These are phyloP conservation scores for Pyrus hybrid DNA, from an alignment of 331 rosid genomes.

Conservation along the genomic window DNA sequence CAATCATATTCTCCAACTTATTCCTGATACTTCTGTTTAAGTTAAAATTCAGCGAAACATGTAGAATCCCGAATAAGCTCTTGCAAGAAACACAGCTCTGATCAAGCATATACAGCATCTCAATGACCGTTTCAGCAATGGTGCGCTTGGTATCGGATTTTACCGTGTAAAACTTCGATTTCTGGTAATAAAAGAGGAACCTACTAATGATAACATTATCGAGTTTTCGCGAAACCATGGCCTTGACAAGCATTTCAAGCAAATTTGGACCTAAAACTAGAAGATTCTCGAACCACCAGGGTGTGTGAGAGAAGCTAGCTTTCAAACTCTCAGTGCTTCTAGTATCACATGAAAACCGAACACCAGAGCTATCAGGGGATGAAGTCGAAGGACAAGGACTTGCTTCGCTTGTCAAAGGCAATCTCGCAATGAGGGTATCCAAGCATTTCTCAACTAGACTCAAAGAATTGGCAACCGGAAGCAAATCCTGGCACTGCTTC, in stretches of 20 bases:
- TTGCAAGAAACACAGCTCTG: conserved; percentile 41
- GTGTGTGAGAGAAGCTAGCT: conserved; percentile 38
- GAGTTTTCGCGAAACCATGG: conserved; percentile 53
- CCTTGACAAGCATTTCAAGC: conserved; percentile 47
- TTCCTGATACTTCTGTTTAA: conserved; percentile 46
- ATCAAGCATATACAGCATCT: conserved; percentile 49
- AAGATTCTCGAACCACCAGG: conserved; percentile 95
- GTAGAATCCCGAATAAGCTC: conserved; percentile 52
- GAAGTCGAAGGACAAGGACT: conserved; percentile 81
- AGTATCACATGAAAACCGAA: conserved; percentile 74
- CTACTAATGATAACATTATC: conserved; percentile 52
- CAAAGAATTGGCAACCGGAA: conserved; percentile 18
- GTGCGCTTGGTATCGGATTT: conserved; percentile 37
- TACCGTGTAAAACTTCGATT: conserved; percentile 43
- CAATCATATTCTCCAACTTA: conserved; percentile 83
- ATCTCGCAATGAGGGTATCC: conserved; percentile 59
- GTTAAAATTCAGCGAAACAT: conserved; percentile 46
- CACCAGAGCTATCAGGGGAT: conserved; percentile 66
- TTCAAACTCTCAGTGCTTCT: conserved; percentile 77
- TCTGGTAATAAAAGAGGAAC: conserved; percentile 75
- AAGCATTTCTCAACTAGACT: conserved; percentile 49
- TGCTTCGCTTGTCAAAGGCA: conserved; percentile 48
- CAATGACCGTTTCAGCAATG: conserved; percentile 54
- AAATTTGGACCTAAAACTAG: conserved; percentile 43
- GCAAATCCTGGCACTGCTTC: conserved; percentile 56